phyloP scores from a whole-genome alignment of 2,329 filamentous ascomycete species.

The Didymella pinodella region DNA sequence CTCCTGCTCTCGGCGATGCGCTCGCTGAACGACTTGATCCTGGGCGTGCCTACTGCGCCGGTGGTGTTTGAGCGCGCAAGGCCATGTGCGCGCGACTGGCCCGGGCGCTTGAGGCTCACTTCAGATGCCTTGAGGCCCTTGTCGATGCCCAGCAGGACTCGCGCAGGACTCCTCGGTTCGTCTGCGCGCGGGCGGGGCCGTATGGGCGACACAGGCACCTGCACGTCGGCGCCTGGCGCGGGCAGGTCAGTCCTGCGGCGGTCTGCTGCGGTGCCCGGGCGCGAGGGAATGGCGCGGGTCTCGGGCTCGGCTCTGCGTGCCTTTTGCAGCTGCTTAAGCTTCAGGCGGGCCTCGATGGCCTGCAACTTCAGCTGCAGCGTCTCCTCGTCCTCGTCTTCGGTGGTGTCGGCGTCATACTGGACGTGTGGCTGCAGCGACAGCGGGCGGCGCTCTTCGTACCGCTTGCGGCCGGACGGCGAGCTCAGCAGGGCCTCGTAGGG shows the following conservation, averaged over 20 bases:
- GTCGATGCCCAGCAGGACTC: constrained; percentile 85
- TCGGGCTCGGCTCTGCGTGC: constrained; percentile 53
- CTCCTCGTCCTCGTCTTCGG: constrained; percentile 87
- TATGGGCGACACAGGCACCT: constrained; percentile 79
- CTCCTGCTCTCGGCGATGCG: constrained; percentile 74
- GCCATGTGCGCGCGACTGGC: constrained; percentile 42
- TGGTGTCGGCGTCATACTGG: constrained; percentile 63
- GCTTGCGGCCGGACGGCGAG: constrained; percentile 81
- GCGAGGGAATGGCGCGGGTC: constrained; percentile 35
- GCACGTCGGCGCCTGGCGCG: constrained; percentile 56
- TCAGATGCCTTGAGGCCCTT: constrained; percentile 83
- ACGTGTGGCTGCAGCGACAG: constrained; percentile 31
- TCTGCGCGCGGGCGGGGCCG: constrained; percentile 57
- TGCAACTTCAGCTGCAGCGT: constrained; percentile 84
- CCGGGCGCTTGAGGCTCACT: constrained; percentile 81
- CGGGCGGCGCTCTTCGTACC: constrained; percentile 67
- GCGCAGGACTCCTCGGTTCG: constrained; percentile 76
- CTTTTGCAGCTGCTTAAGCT: constrained; percentile 82
- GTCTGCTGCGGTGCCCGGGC: constrained; percentile 37
- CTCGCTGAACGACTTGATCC: constrained; percentile 78
- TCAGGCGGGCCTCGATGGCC: constrained; percentile 86
- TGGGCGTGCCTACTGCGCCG: constrained; percentile 32
- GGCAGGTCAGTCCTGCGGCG: constrained; percentile 35
- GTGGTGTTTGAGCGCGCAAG: constrained; percentile 55
- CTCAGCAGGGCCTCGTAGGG: constrained; percentile 68